These are phyloP conservation scores for Hymenotorrendiella dingleyae DNA, from an alignment of 2,329 filamentous ascomycete genomes.

Conservation along the genomic window DNA sequence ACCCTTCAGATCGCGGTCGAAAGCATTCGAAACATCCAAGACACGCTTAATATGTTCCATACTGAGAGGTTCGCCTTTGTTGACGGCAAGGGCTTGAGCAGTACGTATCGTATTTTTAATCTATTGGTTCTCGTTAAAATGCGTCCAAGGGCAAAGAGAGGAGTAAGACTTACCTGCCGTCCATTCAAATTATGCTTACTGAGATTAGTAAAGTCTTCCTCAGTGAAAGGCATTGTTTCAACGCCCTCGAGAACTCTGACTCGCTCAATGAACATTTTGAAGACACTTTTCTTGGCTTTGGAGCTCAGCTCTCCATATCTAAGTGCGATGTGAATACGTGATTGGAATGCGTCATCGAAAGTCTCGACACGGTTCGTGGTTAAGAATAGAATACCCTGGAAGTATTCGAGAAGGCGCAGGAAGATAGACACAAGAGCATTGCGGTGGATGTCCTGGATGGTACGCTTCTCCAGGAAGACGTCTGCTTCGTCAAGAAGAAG, in stretches of 20 bases:
- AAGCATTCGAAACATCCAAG: slow-evolving; percentile 76
- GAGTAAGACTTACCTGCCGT: slow-evolving; percentile 45
- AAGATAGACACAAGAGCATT: slow-evolving; percentile 86
- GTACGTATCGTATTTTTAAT: slow-evolving; percentile 87
- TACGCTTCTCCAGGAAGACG: slow-evolving; percentile 76
- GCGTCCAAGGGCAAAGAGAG: neutral
- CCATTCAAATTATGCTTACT: slow-evolving; percentile 65
- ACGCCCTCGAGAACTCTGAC: slow-evolving; percentile 61
- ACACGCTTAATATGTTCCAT: slow-evolving; percentile 79
- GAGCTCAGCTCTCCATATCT: slow-evolving; percentile 69
- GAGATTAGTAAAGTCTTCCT: slow-evolving; percentile 61
- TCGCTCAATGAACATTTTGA: slow-evolving; percentile 75
- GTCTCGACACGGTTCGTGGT: slow-evolving; percentile 85
- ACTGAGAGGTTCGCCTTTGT: slow-evolving; percentile 62
- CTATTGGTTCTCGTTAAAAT: slow-evolving; percentile 36
- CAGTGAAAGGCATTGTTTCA: slow-evolving; percentile 54
- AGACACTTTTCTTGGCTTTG: slow-evolving; percentile 72
- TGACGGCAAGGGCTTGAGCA: slow-evolving; percentile 74
- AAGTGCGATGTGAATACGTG: slow-evolving; percentile 78
- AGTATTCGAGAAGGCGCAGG: slow-evolving; percentile 80
- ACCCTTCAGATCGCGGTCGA: slow-evolving; percentile 77
- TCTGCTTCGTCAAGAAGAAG: slow-evolving; percentile 81
- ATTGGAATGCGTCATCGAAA: slow-evolving; percentile 88
- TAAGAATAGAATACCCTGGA: slow-evolving; percentile 83
- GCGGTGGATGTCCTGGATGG: slow-evolving; percentile 76